These are phyloP conservation scores for Mortierella sp. DNA, from an alignment of 371 early-diverging fungal genomes.

Conservation along the genomic window DNA sequence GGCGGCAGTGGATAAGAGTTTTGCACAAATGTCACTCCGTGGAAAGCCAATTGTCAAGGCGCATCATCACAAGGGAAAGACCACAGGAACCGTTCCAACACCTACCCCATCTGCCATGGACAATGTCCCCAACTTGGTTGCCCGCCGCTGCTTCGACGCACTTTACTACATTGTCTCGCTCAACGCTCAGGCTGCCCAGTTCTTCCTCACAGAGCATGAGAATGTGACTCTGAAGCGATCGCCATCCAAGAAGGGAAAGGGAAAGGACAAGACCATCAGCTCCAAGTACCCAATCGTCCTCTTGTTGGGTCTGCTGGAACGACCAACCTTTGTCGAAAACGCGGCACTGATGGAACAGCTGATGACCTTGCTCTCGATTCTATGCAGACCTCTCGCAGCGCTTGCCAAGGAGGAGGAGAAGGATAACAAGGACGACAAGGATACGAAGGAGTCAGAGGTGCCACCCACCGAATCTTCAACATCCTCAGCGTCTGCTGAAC, in stretches of 20 bases:
- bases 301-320: conserved; percentile 87
- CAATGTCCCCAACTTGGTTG: conserved; percentile 85
- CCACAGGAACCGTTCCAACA: conserved; percentile 32
- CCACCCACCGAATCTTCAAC: not conserved
- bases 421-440: conserved; percentile 40
- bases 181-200: conserved; percentile 77
- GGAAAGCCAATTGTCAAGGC: conserved; percentile 58
- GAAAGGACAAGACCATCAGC: conserved; percentile 74
- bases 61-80: conserved; percentile 38
- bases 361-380: conserved; percentile 85
- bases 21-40: conserved; percentile 51
- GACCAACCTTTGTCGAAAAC: conserved; percentile 85
- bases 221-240: conserved; percentile 63
- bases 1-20: conserved; percentile 84
- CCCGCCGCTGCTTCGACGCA: conserved; percentile 90
- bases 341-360: conserved; percentile 88
- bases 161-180: conserved; percentile 79
- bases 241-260: conserved; percentile 64
- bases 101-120: conserved; percentile 53
- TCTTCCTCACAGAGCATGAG: conserved; percentile 86
- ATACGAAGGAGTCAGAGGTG: conserved; percentile 12
- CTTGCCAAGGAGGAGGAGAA: conserved; percentile 64
- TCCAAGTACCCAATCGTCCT: conserved; percentile 90
- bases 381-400: conserved; percentile 79
- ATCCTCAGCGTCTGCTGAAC: not conserved